A percentile compares a stretch with the other conserved stretches of the same genome.
Conservation (phyloP, 2,329 filamentous ascomycete species). For the Hymenoscyphus albidus region DNA sequence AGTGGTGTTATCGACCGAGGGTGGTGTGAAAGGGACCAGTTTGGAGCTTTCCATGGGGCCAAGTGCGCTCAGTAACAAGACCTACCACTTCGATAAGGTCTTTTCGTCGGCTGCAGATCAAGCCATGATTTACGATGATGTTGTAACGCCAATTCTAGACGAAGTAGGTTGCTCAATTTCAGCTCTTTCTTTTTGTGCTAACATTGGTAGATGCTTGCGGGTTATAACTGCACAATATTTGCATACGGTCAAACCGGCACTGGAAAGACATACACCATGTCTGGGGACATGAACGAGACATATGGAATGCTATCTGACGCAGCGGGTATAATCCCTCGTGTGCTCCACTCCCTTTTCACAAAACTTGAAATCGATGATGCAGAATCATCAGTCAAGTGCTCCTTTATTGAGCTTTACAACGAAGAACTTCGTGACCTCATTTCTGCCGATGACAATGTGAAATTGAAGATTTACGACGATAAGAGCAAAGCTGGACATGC, state of each 20-base stretch:
- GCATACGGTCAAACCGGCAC: constrained; percentile 98
- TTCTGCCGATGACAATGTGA: constrained; percentile 72
- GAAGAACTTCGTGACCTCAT: constrained; percentile 92
- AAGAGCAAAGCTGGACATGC: constrained; percentile 79
- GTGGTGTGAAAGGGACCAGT: constrained; percentile 81
- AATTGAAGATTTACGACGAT: constrained; percentile 95
- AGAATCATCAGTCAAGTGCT: constrained; percentile 92
- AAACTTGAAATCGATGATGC: constrained; percentile 74
- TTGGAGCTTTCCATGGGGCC: constrained; percentile 90
- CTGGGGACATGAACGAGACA: constrained; percentile 89
- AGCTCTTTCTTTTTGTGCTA: constrained; percentile 10
- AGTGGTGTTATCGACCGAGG: constrained; percentile 83
- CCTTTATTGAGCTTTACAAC: constrained; percentile 98
- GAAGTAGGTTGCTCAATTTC: constrained; percentile 59
- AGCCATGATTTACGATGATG: constrained; percentile 89
- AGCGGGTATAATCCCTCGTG: constrained; percentile 92
- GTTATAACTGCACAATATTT: constrained; percentile 98
- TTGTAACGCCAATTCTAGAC: constrained; percentile 86
- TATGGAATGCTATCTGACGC: constrained; percentile 82
- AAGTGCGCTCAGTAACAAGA: constrained; percentile 89
- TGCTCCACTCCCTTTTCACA: constrained; percentile 79
- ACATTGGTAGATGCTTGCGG: constrained; percentile 70
- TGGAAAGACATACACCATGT: constrained; percentile 99
- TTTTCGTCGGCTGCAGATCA: constrained; percentile 95
- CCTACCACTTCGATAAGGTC: constrained; percentile 94